Evolutionary conservation across 176 grass and related monocot genomes (phyloP), one percentile per base, ranked within the genome.

Genomic region (Triticum turgidum): DNA sequence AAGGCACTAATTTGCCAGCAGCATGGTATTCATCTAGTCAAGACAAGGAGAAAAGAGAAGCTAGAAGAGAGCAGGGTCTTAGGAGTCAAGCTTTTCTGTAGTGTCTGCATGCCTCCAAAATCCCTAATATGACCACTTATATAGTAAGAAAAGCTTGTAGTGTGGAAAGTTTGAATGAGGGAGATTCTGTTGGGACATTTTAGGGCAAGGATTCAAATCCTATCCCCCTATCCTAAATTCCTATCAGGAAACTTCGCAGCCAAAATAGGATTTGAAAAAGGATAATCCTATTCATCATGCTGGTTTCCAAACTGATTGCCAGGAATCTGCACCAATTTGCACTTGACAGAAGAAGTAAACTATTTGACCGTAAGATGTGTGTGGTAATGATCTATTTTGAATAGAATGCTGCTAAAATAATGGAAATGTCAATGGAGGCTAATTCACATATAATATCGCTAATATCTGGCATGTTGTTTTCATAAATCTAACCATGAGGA

Each of bases 81-180:
- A 6, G 69, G 4, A 75, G 5, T 65, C 69, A 39, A 73, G 54
- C 49, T 37, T 80, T 29, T 51, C 33, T 18, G 65, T 38, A 14
- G 62, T 84, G 21, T 84, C 67, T 73, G 7, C 4, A 52, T 84
- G n/a, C 44, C 42, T 80, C 73, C n/a, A n/a, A 85, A 80, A 72
- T 80, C 8, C 3, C 11, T 65, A 84, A 33, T 58, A 24, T 7
- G 58, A 73, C 39, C 7, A 42, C 22, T 66, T 80, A 85, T 21
- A 58, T 75, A 33, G 22, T 25, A 67, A 29, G 18, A 65, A 45
- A 59, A 32, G 12, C 20, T 80, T 27, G 6, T 42, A 58, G 61
- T 38, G 52, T 67, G 71, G 59, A 58, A 76, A 42, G 8, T 33
- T 74, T 51, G 30, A 21, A 52, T 56, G 47, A 18, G 20, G 29